Evolutionary conservation across 495 filamentous ascomycete genomes (phyloP).

Genomic region (Clavariopsis aquatica): DNA sequence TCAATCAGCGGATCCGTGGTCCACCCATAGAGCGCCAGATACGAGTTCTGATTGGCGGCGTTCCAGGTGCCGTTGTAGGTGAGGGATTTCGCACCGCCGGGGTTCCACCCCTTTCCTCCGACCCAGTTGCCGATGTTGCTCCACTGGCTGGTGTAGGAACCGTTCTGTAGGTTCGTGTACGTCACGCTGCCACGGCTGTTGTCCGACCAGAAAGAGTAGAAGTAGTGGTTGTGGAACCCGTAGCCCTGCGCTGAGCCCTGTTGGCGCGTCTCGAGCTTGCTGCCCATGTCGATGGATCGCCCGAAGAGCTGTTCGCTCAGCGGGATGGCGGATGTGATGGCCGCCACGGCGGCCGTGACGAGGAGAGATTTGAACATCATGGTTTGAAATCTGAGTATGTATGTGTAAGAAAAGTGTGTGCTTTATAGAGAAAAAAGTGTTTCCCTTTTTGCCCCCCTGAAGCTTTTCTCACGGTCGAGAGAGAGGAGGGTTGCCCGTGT

Average conservation of each 20-base stretch:
- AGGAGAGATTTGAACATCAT: slow-evolving; percentile 32
- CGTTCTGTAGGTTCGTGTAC: slow-evolving; percentile 32
- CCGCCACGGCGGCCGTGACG: slow-evolving; percentile 26
- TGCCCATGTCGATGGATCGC: slow-evolving; percentile 28
- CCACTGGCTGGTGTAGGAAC: slow-evolving; percentile 34
- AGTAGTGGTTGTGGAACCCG: slow-evolving; percentile 35
- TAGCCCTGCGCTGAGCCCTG: slow-evolving; percentile 28
- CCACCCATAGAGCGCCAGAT: slow-evolving; percentile 50
- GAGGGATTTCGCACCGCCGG: slow-evolving; percentile 42
- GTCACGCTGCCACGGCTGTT: slow-evolving; percentile 26
- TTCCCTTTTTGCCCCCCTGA: slow-evolving; percentile 16
- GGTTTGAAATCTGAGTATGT: slow-evolving; percentile 31
- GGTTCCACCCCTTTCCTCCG: slow-evolving; percentile 39
- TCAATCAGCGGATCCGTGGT: slow-evolving; percentile 48
- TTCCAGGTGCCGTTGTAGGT: slow-evolving; percentile 57
- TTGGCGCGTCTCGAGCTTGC: slow-evolving; percentile 28
- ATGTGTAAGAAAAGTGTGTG: slow-evolving; percentile 22
- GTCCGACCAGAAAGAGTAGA: slow-evolving; percentile 40
- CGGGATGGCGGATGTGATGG: slow-evolving; percentile 30
- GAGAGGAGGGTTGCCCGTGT: slow-evolving; percentile 18
- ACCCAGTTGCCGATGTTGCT: slow-evolving; percentile 33
- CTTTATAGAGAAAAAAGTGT: slow-evolving; percentile 28
- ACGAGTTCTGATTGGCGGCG: slow-evolving; percentile 52
- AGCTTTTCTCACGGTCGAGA: slow-evolving; percentile 19
- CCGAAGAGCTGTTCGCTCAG: slow-evolving; percentile 30